Evolutionary conservation across 495 filamentous ascomycete genomes (phyloP), one percentile per base, ranked within the genome.

Genomic region (Neurospora sp.): DNA sequence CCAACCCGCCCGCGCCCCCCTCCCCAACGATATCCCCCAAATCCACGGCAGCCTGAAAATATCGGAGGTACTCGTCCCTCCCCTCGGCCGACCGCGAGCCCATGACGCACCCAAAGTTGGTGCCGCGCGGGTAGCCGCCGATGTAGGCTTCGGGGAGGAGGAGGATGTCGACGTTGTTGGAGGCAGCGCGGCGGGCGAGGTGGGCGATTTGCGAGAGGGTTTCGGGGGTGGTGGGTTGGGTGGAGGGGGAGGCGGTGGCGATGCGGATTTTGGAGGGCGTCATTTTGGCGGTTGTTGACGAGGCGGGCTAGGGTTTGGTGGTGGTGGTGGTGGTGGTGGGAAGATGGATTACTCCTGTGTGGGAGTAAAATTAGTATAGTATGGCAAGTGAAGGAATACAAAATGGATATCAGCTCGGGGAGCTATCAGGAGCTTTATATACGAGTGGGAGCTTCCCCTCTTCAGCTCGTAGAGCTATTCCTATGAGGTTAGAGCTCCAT

Each of bases 71-170:
- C 72, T 96, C 94, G 8, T 96, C 93, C 5, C 94, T 88, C 4
- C 94, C 95, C 22, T 83, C 85, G 14, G 85, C 81, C 1, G 86
- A 84, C 7, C 95, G 89, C 3, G 84, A 82, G 0, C 95, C 95
- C 10, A 97, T 87, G 0, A 87, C 84, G 39, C 88, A 86, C 14
- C 93, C 94, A 75, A 97, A 97, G 68, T 83, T 83, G 72, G 89
- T 90, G n/a, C 91, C 91, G 31, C 95, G 90, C 16, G 95, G 95
- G 77, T 98, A 98, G 9, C 95, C 95, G 22, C 95, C 95, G 0
- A 98, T 86, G 79, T 93, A 98, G 37, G 95, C 95, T 83, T 98
- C 95, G 0, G 95, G 95, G 75, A 97, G 96, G 53, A 98, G 88
- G 20, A 98, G 82, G 69, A 98, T 86, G 77, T 95, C 87, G 37